Evolutionary conservation across 805 yeast genomes (phyloP), one percentile per base, ranked within the genome.

Genomic region (Kodamaea restingae): DNA sequence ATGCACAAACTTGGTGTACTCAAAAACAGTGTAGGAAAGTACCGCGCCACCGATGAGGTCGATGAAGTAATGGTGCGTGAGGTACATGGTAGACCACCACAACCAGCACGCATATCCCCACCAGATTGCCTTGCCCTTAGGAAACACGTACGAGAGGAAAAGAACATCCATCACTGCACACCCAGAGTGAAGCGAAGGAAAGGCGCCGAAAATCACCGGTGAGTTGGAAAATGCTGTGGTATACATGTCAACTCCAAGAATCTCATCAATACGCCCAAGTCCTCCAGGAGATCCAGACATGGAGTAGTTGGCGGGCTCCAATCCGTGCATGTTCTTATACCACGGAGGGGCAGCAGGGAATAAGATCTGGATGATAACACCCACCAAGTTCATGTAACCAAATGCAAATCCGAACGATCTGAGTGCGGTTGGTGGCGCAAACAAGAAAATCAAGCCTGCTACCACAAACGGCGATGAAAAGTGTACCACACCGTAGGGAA

Each of bases 21-120:
- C 71, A 61, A 87, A 90, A 22, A 85, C 80, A 11, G 75, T 59
- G 43, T 81, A 73, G 0, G 95, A 80, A 41, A 93, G 69, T n/a
- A 80, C 74, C 2, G 96, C 91, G 15, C 98, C 98, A n/a, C 87
- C 91, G 54, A 87, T 86, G 38, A 91, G 76, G 58, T 91, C 98
- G 44, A 91, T 79, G 55, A 93, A 93, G 60, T 91, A 91, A 64
- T 91, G 98, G 63, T 91, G 98, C 0, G 97, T 91, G 54, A 91
- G 73, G 61, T 91, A 91, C 98, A 91, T 91, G 11, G 98, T 93
- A 36, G 93, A 77, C 95, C 96, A 93, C 98, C 98, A 91, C 50
- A 93, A 73, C 95, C 95, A 88, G 46, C 79, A 65, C n/a, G 88
- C 93, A 58, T 91, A 93, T 14, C 71, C 62, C 57, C 81, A 72